Conservation (phyloP, 805 yeast species). For the Candida caryicola region DNA sequence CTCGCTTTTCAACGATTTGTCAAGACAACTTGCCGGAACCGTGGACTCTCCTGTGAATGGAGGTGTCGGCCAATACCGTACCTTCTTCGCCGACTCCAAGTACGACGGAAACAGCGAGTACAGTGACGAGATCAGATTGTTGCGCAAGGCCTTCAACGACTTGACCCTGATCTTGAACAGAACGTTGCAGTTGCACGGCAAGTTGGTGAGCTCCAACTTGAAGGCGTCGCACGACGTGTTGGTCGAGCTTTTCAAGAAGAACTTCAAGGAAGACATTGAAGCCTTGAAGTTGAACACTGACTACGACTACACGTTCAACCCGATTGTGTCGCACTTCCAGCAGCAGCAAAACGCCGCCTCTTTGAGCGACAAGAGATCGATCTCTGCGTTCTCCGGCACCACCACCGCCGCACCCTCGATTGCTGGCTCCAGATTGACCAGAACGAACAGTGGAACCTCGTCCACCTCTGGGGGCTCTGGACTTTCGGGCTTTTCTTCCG, state of each 20-base stretch:
- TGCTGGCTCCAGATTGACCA: constrained; percentile 21
- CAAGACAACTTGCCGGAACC: constrained; percentile 75
- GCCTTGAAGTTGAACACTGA: constrained; percentile 36
- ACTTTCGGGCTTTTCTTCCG: constrained; percentile 26
- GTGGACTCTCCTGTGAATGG: constrained; percentile 93
- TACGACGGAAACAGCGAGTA: constrained; percentile 33
- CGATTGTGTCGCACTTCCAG: constrained; percentile 15
- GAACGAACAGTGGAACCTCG: constrained; percentile 19
- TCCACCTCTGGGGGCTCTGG: constrained; percentile 27
- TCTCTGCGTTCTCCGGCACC: constrained; percentile 10
- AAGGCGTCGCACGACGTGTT: constrained; percentile 65
- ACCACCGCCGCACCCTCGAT: constrained; percentile 9
- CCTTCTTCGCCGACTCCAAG: constrained; percentile 50
- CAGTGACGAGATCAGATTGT: constrained; percentile 29
- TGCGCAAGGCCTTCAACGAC: constrained; percentile 59
- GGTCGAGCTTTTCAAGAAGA: constrained; percentile 59
- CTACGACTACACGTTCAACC: constrained; percentile 29
- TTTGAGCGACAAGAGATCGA: constrained; percentile 18
- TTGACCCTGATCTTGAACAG: constrained; percentile 62
- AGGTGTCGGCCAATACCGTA: constrained; percentile 80
- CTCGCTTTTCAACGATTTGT: constrained; percentile 57
- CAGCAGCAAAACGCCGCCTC: constrained; percentile 9
- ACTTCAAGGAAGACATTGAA: constrained; percentile 65
- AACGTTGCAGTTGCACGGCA: constrained; percentile 67
- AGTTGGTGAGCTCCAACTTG: constrained; percentile 54